Base-by-base conservation (phyloP, 805 yeast genomes). In the Metschnikowia koreensis region DNA sequence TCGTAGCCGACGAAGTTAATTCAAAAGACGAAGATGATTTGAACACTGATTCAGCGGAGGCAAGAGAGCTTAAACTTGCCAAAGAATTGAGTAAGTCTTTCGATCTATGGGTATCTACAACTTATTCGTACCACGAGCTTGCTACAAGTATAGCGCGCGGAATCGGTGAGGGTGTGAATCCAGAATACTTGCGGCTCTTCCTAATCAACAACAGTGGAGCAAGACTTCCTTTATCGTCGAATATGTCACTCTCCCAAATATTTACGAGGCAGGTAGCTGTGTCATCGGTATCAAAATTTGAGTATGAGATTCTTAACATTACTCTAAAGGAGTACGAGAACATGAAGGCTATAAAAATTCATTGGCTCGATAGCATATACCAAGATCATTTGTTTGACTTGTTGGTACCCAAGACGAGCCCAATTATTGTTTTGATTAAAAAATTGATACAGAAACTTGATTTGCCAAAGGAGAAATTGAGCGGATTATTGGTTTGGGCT, bases 301-400 rank as follows among this genome's bases (percentile, higher is more conserved):
- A 84, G 57, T 93, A 87, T 65, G 97, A 93, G 62, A 69, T 86
- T 1, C 75, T 94, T 61, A 87, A 83, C 43, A 83, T 91, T 41
- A 82, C 92, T 1, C 71, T 93, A 48, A 77, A 74, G 36, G 96
- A 90, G 55, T 80, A 86, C 60, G 99, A 94, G 67, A 83, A 80
- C 55, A 80, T 89, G 83, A 81, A 81, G 52, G 68, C 82, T 5
- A 69, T 92, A 40, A 81, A 77, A 47, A 74, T 93, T 17, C 76
- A 77, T 48, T 90, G 96, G 93, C 72, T 92, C 40, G 81, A 85
- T 1, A 82, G 82, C 41, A 79, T 89, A 43, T 76, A 87, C 44
- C 87, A 86, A 57, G 88, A 77, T 58, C 91, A 85, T 55, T 74
- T 77, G 44, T 80, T 77, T 60, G 96, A 87, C 39, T 77, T 91